phyloP scores from a whole-genome alignment of 2,329 filamentous ascomycete genomes.

The Kalaharituber pfeilii region DNA sequence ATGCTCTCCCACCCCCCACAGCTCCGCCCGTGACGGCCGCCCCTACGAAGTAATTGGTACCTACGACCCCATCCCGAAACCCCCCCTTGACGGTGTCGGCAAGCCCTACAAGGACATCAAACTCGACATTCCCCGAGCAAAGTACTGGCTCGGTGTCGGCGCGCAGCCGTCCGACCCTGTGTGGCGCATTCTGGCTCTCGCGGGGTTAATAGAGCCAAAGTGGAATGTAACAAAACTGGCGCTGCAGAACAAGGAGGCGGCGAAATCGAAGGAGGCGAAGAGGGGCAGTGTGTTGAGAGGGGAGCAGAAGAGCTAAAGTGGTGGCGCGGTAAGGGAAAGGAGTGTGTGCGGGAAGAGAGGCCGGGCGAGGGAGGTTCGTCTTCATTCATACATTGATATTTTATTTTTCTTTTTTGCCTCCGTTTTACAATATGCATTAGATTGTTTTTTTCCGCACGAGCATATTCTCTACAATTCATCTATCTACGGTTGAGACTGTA shows the following conservation, averaged over 20 bases:
- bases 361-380: background rate
- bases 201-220: constrained; percentile 27
- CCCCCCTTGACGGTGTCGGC: constrained; percentile 40
- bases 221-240: constrained; percentile 18
- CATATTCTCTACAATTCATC: too few relatives aligned
- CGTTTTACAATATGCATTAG: background rate
- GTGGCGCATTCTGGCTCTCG: constrained; percentile 74
- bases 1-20: constrained; percentile 26
- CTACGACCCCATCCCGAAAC: constrained; percentile 50
- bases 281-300: background rate
- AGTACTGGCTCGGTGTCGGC: constrained; percentile 94
- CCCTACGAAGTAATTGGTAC: constrained; percentile 84
- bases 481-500: too few relatives aligned
- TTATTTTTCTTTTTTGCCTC: background rate
- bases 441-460: too few relatives aligned
- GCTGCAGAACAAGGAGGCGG: constrained; percentile 7
- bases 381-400: too few relatives aligned
- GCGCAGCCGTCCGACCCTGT: constrained; percentile 83
- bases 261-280: constrained; percentile 5
- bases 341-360: background rate
- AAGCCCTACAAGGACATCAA: constrained; percentile 80
- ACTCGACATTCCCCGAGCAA: constrained; percentile 60
- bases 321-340: background rate
- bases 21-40: constrained; percentile 68
- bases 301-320: background rate